Percentiles rank a stretch among this genome's conserved stretches.
Conservation (phyloP, 352 stramenopile genomes). For the Pythium apleroticum region DNA sequence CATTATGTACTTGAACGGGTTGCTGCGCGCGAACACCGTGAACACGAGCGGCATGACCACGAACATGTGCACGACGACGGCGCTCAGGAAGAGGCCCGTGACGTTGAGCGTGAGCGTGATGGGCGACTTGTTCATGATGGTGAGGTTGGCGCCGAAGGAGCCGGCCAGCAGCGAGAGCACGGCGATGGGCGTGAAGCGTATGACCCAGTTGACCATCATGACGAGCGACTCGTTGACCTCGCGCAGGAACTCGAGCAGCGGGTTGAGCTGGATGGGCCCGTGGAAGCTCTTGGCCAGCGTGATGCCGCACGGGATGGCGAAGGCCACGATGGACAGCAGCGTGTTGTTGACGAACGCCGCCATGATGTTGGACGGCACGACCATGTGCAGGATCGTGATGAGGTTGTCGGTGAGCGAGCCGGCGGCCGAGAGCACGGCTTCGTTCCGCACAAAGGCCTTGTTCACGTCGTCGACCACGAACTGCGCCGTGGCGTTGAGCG, state of each 20-base stretch:
- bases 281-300: constrained; percentile 71
- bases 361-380: constrained; percentile 80
- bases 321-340: constrained; percentile 67
- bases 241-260: constrained; percentile 73
- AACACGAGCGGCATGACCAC: constrained; percentile 65
- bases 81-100: constrained; percentile 38
- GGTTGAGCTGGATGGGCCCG: constrained; percentile 67
- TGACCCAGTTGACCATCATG: constrained; percentile 71
- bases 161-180: constrained; percentile 71
- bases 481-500: constrained; percentile 37
- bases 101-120: constrained; percentile 47
- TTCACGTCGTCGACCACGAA: constrained; percentile 68
- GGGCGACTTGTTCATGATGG: constrained; percentile 43
- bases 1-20: constrained; percentile 73
- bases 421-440: constrained; percentile 36
- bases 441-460: constrained; percentile 46
- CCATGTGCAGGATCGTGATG: constrained; percentile 51
- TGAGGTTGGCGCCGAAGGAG: constrained; percentile 50
- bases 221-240: constrained; percentile 81
- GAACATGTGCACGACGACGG: constrained; percentile 59
- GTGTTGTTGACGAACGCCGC: constrained; percentile 62
- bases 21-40: constrained; percentile 52
- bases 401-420: constrained; percentile 64
- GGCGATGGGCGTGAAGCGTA: constrained; percentile 70
- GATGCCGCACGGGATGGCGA: constrained; percentile 64